Percentiles rank a stretch among this genome's conserved stretches.
Evolutionary conservation across 2,329 filamentous ascomycete species (phyloP).

Genomic region (Penicillium sp.): DNA sequence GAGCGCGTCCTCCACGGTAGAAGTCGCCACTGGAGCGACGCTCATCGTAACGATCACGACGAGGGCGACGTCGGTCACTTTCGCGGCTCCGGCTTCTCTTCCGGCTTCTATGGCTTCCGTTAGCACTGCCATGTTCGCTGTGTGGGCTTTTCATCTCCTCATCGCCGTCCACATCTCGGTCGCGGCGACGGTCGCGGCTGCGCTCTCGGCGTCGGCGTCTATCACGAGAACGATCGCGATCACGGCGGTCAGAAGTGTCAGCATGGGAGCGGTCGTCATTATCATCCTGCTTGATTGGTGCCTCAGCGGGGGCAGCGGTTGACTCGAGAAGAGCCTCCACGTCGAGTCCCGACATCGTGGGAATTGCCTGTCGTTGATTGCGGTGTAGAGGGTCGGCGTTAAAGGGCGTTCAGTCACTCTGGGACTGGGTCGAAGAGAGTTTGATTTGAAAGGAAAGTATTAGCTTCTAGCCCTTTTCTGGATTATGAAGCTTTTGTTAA

Average conservation of each 20-base stretch:
- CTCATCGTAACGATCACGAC: slow-evolving; percentile 65
- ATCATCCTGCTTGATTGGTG: slow-evolving; percentile 49
- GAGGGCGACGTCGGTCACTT: slow-evolving; percentile 71
- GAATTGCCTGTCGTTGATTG: slow-evolving; percentile 16
- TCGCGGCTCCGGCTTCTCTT: slow-evolving; percentile 77
- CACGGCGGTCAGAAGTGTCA: slow-evolving; percentile 56
- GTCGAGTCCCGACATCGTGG: slow-evolving; percentile 68
- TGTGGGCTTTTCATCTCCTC: slow-evolving; percentile 64
- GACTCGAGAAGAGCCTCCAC: slow-evolving; percentile 91
- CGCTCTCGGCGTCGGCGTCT: slow-evolving; percentile 60
- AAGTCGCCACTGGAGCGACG: slow-evolving; percentile 64
- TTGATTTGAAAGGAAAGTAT: slow-evolving; percentile 7
- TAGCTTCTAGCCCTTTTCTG: background rate
- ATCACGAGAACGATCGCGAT: slow-evolving; percentile 60
- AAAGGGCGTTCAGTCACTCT: slow-evolving; percentile 36
- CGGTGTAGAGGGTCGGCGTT: slow-evolving; percentile 22
- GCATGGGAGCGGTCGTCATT: slow-evolving; percentile 59
- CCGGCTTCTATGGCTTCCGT: slow-evolving; percentile 73
- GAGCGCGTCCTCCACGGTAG: slow-evolving; percentile 67
- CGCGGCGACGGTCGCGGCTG: slow-evolving; percentile 54
- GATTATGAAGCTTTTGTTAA: background rate
- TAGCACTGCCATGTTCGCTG: slow-evolving; percentile 72
- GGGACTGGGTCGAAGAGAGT: slow-evolving; percentile 5
- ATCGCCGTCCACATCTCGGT: slow-evolving; percentile 56
- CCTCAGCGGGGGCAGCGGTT: slow-evolving; percentile 61